Evolutionary conservation across 768 basidiomycete species (phyloP).

Genomic region (Phallus indusiatus): DNA sequence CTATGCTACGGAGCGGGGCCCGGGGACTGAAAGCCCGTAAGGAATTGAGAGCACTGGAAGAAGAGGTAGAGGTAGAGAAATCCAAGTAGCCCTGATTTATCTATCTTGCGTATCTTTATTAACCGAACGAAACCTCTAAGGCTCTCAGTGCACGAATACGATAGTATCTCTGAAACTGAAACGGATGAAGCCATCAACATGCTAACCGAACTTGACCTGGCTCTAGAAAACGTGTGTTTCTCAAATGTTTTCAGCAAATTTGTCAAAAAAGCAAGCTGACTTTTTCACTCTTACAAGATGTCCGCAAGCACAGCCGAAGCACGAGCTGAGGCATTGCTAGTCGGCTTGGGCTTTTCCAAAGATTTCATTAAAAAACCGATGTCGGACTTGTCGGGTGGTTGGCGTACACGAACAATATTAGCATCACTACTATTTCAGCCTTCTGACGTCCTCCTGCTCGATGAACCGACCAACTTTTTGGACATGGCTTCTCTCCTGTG

Average conservation of each 20-base stretch:
- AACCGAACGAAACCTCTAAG: too few relatives aligned
- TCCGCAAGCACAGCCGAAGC: slow-evolving; percentile 19
- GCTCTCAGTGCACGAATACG: not conserved
- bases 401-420: slow-evolving; percentile 51
- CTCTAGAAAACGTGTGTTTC: slow-evolving; percentile 3
- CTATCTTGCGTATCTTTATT: too few relatives aligned
- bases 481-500: slow-evolving; percentile 46
- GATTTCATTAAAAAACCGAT: slow-evolving; percentile 29
- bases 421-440: slow-evolving; percentile 49
- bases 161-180: not conserved
- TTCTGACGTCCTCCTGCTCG: slow-evolving; percentile 48
- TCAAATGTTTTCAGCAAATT: too few relatives aligned
- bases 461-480: slow-evolving; percentile 38
- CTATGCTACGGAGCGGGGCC: slow-evolving; percentile 43
- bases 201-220: slow-evolving; percentile 17
- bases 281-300: slow-evolving; percentile 15
- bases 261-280: too few relatives aligned
- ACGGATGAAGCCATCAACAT: slow-evolving; percentile 15
- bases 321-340: slow-evolving; percentile 40
- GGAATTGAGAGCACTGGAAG: slow-evolving; percentile 38
- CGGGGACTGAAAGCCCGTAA: slow-evolving; percentile 49
- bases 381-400: slow-evolving; percentile 51
- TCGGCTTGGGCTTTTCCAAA: slow-evolving; percentile 48
- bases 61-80: slow-evolving; percentile 25
- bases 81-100: slow-evolving; percentile 17